Evolutionary conservation across 257 asterid species (phyloP), one percentile per base, ranked within the genome.

Genomic region (Nicotiana obtusifolia): DNA sequence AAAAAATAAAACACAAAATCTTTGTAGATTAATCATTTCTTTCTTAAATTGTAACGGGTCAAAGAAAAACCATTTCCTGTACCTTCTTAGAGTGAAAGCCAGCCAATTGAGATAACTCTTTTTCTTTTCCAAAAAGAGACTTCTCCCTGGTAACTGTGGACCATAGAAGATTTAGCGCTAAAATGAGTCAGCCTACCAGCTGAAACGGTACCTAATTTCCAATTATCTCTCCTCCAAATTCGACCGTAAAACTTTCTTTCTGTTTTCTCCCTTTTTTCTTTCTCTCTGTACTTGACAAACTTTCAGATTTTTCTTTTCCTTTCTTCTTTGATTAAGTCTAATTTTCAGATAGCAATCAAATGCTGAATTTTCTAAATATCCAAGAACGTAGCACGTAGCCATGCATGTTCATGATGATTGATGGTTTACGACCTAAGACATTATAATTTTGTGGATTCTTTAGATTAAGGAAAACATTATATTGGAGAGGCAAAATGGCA

Each of bases 401-500:
- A 75, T 75, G 41, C 79, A 49, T 49, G 79, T 49, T 47, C 16
- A 7, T 22, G 61, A 73, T 73, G 79, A 24, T 47, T 24, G 8
- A 15, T 24, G 61, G 60, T 44, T 14, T 14, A 49, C 9, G 15
- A 75, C 26, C 19, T 66, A 16, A 16, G 19, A 33, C 4, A 13
- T 8, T 33, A 17, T 3, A 66, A 1, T 15, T 65, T 31, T 0
- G 7, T 8, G 41, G 24, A 47, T 47, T 26, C 41, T 47, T 75
- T 22, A 15, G 44, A 16, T 22, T 4, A 47, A 73, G 60, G 22
- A 73, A 5, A 44, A 47, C 11, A 75, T 20, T 26, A 22, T 5
- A 75, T 20, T 26, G 31, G 15, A 68, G 35, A 83, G 22, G 19
- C 52, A 84, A 81, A 77, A 92, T 90, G 93, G 64, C 88, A 79